Evolutionary conservation across 352 stramenopile species (phyloP).

Genomic region (Pythium guiyangense): DNA sequence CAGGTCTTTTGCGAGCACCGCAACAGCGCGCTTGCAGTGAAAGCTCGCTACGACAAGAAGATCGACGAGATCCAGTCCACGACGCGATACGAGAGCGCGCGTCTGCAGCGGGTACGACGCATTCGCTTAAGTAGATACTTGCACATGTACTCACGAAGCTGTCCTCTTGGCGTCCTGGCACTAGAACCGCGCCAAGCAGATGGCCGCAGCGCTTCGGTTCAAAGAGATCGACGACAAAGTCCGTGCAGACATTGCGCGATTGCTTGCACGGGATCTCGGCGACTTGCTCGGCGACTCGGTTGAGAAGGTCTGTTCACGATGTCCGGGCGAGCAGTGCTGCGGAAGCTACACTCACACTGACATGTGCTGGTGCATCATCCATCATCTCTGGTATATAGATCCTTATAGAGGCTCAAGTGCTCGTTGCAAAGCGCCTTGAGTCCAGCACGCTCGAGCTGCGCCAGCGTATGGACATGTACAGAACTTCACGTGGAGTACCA

Average conservation of each 20-base stretch:
- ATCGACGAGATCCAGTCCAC: slow-evolving; percentile 43
- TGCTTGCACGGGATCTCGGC: slow-evolving; percentile 33
- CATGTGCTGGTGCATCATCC: background rate
- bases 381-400: slow-evolving; percentile 15
- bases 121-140: background rate
- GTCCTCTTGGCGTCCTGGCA: background rate
- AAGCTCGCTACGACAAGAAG: slow-evolving; percentile 57
- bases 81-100: slow-evolving; percentile 33
- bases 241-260: slow-evolving; percentile 30
- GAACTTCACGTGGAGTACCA: background rate
- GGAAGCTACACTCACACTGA: background rate
- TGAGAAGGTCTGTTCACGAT: slow-evolving; percentile 27
- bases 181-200: slow-evolving; percentile 66
- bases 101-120: slow-evolving; percentile 45
- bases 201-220: slow-evolving; percentile 51
- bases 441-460: slow-evolving; percentile 5
- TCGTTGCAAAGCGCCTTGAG: slow-evolving; percentile 22
- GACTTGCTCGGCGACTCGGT: slow-evolving; percentile 28
- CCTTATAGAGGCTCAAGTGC: slow-evolving; percentile 26
- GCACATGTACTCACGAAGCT: background rate
- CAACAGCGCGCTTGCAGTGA: slow-evolving; percentile 48
- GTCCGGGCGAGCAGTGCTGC: background rate
- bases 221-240: slow-evolving; percentile 58
- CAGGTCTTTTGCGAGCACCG: slow-evolving; percentile 66
- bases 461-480: slow-evolving; percentile 7